phyloP scores from a whole-genome alignment of 495 filamentous ascomycete genomes.

The Pseudevernia furfuracea region DNA sequence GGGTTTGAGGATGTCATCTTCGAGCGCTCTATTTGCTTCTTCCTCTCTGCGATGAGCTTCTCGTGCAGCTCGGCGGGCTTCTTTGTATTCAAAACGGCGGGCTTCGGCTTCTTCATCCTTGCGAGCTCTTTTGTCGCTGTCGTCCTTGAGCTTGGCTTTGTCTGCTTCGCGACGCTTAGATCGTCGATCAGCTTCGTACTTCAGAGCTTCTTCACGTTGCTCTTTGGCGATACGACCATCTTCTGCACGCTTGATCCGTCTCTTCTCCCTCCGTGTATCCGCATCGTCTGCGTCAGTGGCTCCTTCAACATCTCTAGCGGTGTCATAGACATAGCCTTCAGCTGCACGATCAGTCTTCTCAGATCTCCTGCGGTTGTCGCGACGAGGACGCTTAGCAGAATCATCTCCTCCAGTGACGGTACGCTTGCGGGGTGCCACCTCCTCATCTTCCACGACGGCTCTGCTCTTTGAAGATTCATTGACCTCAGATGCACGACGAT shows the following conservation, averaged over 20 bases:
- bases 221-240: slow-evolving; percentile 32
- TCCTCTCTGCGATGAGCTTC: slow-evolving; percentile 39
- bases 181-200: slow-evolving; percentile 40
- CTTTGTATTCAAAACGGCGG: slow-evolving; percentile 39
- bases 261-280: slow-evolving; percentile 46
- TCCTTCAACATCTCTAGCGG: slow-evolving; percentile 28
- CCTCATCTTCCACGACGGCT: slow-evolving; percentile 21
- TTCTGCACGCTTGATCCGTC: slow-evolving; percentile 36
- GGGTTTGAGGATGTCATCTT: slow-evolving; percentile 28
- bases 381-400: slow-evolving; percentile 34
- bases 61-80: slow-evolving; percentile 40
- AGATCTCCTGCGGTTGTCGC: slow-evolving; percentile 39
- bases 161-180: slow-evolving; percentile 38
- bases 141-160: slow-evolving; percentile 32
- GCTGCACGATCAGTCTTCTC: slow-evolving; percentile 38
- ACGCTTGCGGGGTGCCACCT: slow-evolving; percentile 25
- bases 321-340: slow-evolving; percentile 41
- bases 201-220: slow-evolving; percentile 31
- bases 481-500: slow-evolving; percentile 21
- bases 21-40: slow-evolving; percentile 37
- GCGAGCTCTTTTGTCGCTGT: slow-evolving; percentile 35
- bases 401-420: slow-evolving; percentile 35
- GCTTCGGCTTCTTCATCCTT: slow-evolving; percentile 45
- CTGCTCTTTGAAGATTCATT: slow-evolving; percentile 21
- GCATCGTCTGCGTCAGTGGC: slow-evolving; percentile 45